phyloP scores from a whole-genome alignment of 1,284 basidiomycete species.

The Malassezia nana region DNA sequence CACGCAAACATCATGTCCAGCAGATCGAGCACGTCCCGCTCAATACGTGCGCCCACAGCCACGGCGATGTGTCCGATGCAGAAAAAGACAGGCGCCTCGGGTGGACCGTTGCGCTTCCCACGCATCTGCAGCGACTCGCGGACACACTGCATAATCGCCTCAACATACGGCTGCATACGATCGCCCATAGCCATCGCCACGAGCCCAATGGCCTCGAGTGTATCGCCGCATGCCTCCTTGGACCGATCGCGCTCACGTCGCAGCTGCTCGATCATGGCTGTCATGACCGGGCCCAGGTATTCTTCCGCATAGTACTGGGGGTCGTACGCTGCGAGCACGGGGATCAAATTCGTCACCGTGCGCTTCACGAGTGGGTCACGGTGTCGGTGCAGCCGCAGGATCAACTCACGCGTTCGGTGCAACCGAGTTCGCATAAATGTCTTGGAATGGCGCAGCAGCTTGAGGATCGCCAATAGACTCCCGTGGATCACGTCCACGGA shows the following conservation, averaged over 20 bases:
- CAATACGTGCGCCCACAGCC: conserved; percentile 89
- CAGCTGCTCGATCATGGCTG: conserved; percentile 30
- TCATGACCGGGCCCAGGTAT: conserved; percentile 41
- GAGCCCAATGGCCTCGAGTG: conserved; percentile 92
- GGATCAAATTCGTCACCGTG: conserved; percentile 42
- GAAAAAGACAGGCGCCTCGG: conserved; percentile 93
- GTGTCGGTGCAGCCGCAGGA: conserved; percentile 80
- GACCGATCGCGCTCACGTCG: conserved; percentile 36
- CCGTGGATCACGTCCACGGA: conserved; percentile 83
- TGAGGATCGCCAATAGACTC: conserved; percentile 80
- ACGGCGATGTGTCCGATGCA: conserved; percentile 92
- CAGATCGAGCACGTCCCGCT: conserved; percentile 88
- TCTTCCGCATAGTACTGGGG: conserved; percentile 43
- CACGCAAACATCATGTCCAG: conserved; percentile 93
- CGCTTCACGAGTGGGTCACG: conserved; percentile 76
- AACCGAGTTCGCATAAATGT: conserved; percentile 93
- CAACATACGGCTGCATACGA: conserved; percentile 91
- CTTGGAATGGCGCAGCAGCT: conserved; percentile 81
- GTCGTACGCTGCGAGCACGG: conserved; percentile 43
- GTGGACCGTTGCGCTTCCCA: conserved; percentile 83
- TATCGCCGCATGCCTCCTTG: conserved; percentile 30
- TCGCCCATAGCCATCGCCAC: conserved; percentile 82
- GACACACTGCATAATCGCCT: conserved; percentile 79
- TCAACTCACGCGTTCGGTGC: conserved; percentile 76
- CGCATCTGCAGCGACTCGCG: conserved; percentile 74